Percentiles rank a stretch among this genome's conserved stretches.
Conservation (phyloP, 2,329 filamentous ascomycete genomes). For the Zalaria sp. region DNA sequence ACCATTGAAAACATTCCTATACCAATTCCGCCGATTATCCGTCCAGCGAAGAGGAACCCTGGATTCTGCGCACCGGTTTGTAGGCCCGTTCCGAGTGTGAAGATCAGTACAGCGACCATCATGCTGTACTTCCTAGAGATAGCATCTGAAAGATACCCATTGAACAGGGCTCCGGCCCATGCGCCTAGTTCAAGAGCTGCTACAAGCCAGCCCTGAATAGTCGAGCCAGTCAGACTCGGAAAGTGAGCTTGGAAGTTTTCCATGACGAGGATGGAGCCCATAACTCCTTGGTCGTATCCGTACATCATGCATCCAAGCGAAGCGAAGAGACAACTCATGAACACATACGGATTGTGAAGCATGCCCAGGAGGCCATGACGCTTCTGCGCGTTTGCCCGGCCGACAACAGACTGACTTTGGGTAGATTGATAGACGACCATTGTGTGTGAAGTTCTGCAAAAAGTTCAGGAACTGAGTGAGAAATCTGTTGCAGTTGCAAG, state of each 20-base stretch:
- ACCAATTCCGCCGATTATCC: conserved; percentile 56
- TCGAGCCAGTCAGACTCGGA: conserved; percentile 9
- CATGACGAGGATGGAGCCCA: neutral
- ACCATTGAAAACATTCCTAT: conserved; percentile 57
- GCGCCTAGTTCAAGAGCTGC: conserved; percentile 58
- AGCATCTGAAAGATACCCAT: conserved; percentile 57
- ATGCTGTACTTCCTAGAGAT: conserved; percentile 57
- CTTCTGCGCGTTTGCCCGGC: no score
- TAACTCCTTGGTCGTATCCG: neutral
- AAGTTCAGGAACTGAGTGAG: no score
- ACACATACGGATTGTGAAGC: neutral
- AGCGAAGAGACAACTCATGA: neutral
- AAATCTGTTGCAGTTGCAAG: no score
- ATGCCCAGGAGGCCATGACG: neutral
- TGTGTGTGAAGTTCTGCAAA: no score
- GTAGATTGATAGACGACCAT: no score
- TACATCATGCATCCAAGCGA: neutral
- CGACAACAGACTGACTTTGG: no score
- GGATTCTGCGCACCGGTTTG: conserved; percentile 48
- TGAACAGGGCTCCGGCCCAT: conserved; percentile 59
- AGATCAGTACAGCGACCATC: conserved; percentile 51
- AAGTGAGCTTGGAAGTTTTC: neutral
- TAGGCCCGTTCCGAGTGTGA: conserved; percentile 55
- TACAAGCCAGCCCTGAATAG: conserved; percentile 30
- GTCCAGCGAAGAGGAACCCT: conserved; percentile 50